A percentile compares a stretch with the other conserved stretches of the same genome.
Evolutionary conservation across 148 eudicot species (phyloP).

Genomic region (Camellia lanceoleosa): DNA sequence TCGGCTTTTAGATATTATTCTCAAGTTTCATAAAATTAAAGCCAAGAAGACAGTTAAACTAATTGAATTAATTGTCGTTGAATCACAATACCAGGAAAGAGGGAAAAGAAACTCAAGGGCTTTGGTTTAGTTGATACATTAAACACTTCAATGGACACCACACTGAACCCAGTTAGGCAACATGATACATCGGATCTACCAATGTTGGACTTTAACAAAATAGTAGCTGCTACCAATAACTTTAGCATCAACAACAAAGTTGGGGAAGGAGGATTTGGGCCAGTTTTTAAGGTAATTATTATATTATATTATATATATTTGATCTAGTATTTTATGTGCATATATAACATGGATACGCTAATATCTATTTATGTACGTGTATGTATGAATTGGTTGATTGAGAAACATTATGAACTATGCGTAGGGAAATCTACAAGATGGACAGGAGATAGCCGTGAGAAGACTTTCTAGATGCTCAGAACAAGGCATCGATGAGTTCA

Average conservation of each 20-base stretch:
- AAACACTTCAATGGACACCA: too few species aligned
- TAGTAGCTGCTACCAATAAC: conserved; percentile 27
- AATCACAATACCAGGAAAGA: too few species aligned
- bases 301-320: too few species aligned
- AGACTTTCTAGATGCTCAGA: conserved; percentile 42
- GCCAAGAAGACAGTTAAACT: too few species aligned
- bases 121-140: too few species aligned
- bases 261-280: conserved; percentile 40
- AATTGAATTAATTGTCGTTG: too few species aligned
- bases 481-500: conserved; percentile 42
- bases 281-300: conserved; percentile 1
- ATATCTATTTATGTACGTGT: not conserved
- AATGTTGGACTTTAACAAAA: not conserved
- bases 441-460: conserved; percentile 48
- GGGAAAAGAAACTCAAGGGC: too few species aligned
- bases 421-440: conserved; percentile 38
- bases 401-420: not conserved
- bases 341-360: too few species aligned
- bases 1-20: too few species aligned
- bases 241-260: conserved; percentile 26
- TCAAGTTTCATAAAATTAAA: too few species aligned
- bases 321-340: too few species aligned
- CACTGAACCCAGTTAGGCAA: not conserved
- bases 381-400: not conserved
- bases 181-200: not conserved